A percentile compares a stretch with the other conserved stretches of the same genome.
Evolutionary conservation across 192 early-diverging fungal genomes (phyloP).

Genomic region (Backusella parvicylindrica): DNA sequence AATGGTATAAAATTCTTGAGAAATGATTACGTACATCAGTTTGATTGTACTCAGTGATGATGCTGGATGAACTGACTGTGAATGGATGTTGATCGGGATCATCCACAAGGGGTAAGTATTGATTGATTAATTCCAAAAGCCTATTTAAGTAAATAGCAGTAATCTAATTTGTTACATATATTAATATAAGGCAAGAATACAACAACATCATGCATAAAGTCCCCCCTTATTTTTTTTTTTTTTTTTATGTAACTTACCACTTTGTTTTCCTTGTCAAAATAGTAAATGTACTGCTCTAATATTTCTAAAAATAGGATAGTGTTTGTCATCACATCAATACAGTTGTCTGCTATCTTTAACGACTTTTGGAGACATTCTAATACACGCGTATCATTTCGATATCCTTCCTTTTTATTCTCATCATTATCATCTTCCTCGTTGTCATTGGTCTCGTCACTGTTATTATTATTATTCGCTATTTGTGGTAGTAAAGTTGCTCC

Average conservation of each 20-base stretch:
- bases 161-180: conserved; percentile 31
- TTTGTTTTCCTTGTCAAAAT: conserved; percentile 87
- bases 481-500: background rate
- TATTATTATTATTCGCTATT: background rate
- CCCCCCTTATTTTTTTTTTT: background rate
- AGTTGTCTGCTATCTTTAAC: conserved; percentile 91
- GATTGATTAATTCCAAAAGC: conserved; percentile 90
- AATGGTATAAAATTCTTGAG: background rate
- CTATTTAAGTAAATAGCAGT: conserved; percentile 90
- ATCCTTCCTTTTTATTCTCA: conserved; percentile 42
- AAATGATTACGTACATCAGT: background rate
- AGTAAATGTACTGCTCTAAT: conserved; percentile 90
- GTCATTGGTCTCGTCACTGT: conserved; percentile 38
- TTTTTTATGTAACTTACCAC: conserved; percentile 33
- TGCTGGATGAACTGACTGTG: conserved; percentile 57
- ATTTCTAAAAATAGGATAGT: conserved; percentile 95
- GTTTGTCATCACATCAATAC: conserved; percentile 84
- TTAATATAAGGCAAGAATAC: background rate
- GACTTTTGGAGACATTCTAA: conserved; percentile 92
- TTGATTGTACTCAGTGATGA: conserved; percentile 36
- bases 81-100: conserved; percentile 61
- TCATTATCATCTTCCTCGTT: conserved; percentile 40
- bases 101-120: conserved; percentile 68
- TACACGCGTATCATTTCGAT: conserved; percentile 83
- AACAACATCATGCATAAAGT: background rate